A percentile compares a stretch with the other conserved stretches of the same genome.
phyloP scores from a whole-genome alignment of 2,329 filamentous ascomycete species.

The Monosporascus sp. region DNA sequence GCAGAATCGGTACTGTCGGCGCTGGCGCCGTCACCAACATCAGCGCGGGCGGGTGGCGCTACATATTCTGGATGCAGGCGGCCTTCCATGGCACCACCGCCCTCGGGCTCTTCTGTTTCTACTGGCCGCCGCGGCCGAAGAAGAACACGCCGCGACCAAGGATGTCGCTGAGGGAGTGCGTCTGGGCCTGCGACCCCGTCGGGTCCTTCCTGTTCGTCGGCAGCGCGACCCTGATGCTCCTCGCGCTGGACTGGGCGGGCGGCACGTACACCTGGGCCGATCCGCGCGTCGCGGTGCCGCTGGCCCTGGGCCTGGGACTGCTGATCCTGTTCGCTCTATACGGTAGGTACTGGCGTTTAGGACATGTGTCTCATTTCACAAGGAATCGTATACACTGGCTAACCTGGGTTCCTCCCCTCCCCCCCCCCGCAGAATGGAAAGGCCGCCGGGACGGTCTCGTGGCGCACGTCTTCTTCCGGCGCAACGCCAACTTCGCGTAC shows the following conservation, averaged over 20 bases:
- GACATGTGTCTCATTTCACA: not conserved
- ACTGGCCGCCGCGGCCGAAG: conserved; percentile 31
- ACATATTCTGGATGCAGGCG: conserved; percentile 56
- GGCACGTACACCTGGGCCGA: conserved; percentile 35
- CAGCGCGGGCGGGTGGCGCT: conserved; percentile 42
- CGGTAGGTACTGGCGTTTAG: conserved; percentile 23
- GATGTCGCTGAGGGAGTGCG: conserved; percentile 31
- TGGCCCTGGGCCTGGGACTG: conserved; percentile 36
- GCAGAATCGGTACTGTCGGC: conserved; percentile 41
- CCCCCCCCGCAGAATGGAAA: conserved; percentile 43
- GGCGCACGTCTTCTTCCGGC: conserved; percentile 49
- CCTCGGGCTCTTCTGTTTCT: conserved; percentile 41
- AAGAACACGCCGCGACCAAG: conserved; percentile 31
- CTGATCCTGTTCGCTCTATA: conserved; percentile 34
- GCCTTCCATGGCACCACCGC: conserved; percentile 44
- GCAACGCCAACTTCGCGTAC: conserved; percentile 48
- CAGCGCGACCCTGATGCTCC: conserved; percentile 36
- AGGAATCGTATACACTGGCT: too few relatives aligned
- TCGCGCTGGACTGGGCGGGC: conserved; percentile 41
- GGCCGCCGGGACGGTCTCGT: conserved; percentile 48
- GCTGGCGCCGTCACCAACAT: conserved; percentile 47
- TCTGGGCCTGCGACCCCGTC: conserved; percentile 44
- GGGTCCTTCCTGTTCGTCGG: conserved; percentile 38
- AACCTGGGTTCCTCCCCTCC: not conserved
- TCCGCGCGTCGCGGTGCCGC: conserved; percentile 33